phyloP scores from a whole-genome alignment of 192 early-diverging fungal species.

The Diversispora epigaea region DNA sequence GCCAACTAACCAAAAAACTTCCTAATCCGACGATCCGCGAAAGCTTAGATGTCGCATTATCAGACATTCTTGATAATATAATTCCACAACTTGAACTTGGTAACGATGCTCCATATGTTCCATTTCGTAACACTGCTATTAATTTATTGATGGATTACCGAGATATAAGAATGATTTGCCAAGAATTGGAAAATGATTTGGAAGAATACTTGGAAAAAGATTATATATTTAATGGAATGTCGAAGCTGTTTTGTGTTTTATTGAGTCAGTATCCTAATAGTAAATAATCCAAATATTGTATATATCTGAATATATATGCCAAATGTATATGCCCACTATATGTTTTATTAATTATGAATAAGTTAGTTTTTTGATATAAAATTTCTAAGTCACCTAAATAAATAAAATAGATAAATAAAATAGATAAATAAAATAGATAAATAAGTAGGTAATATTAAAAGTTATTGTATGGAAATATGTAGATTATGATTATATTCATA shows the following conservation, averaged over 20 bases:
- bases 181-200: neutral
- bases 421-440: too few relatives aligned
- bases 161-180: neutral
- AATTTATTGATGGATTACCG: conserved; percentile 23
- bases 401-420: too few relatives aligned
- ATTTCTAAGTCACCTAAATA: too few relatives aligned
- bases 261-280: conserved; percentile 1
- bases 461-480: too few relatives aligned
- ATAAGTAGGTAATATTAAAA: too few relatives aligned
- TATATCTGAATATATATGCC: too few relatives aligned
- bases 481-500: too few relatives aligned
- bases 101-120: neutral
- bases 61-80: conserved; percentile 14
- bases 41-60: conserved; percentile 14
- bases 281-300: neutral
- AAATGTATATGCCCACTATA: too few relatives aligned
- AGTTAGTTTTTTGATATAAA: too few relatives aligned
- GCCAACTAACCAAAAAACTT: neutral
- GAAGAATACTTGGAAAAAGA: neutral
- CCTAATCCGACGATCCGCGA: conserved; percentile 16
- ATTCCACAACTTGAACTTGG: conserved; percentile 21
- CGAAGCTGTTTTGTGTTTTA: neutral
- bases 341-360: too few relatives aligned
- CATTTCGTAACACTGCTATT: neutral
- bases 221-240: neutral